Base-by-base conservation (phyloP, 176 grass and related monocot species). In the Luzula sylvatica region DNA sequence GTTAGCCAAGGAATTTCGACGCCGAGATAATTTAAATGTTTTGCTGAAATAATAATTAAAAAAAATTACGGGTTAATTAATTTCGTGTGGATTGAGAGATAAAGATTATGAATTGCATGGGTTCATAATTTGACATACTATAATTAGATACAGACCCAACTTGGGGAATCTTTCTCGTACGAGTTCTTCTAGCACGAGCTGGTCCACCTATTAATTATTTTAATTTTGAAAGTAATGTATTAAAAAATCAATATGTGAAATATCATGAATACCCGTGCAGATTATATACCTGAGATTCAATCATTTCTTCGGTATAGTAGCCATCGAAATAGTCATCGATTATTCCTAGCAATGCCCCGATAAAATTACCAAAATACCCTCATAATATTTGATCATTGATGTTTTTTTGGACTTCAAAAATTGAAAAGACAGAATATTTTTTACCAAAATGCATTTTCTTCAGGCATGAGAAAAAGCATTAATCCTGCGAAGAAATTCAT, bases 401-500 rank as follows among this genome's bases (percentile, higher is more conserved):
- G 20, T 15, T 61, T 20, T 32, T 63, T 62, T 62, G 58, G 23
- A 44, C 20, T 26, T 62, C 45, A 44, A 11, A 46, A 26, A 4
- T 30, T 29, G 26, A 24, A 41, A 27, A 50, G 16, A 55, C 4
- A 2, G 3, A 21, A 55, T n/a, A 17, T 22, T 32, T 17, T 40
- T 42, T 90, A 88, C 85, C 85, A 98, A 67, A 98, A 98, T 73
- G 85, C 92, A 77, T 90, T 86, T 78, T 98, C 92, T 79, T 90
- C 81, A 69, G 92, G 75, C 85, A 98, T 98, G 57, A 90, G 65
- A 56, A 98, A 73, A 26, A 98, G 72, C 66, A 98, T 86, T 67
- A 98, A 68, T 7, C 92, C 92, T 54, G 77, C 92, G 74, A 98
- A 98, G 68, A 98, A 98, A 47, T 98, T 98, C 92, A 98, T 98